Evolutionary conservation across 1,284 basidiomycete genomes (phyloP).

Genomic region (Malassezia brasiliensis): DNA sequence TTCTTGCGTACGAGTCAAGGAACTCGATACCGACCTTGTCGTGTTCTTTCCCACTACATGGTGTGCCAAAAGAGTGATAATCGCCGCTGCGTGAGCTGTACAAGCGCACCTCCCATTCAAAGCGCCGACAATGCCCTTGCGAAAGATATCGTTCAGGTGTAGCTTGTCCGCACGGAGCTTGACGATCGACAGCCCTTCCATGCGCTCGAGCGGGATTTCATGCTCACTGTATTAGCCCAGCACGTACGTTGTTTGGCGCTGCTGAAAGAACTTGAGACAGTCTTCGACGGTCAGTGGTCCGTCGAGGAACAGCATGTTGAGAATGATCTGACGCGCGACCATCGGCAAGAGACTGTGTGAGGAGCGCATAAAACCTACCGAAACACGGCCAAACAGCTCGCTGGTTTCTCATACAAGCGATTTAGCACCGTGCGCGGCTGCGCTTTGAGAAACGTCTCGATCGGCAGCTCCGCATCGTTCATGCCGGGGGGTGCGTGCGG

Average conservation of each 20-base stretch:
- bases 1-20: constrained; percentile 74
- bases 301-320: constrained; percentile 86
- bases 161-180: constrained; percentile 44
- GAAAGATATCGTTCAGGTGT: constrained; percentile 50
- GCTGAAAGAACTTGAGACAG: constrained; percentile 70
- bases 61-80: constrained; percentile 82
- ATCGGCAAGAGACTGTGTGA: constrained; percentile 65
- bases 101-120: constrained; percentile 73
- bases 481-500: not conserved
- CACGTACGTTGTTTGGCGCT: constrained; percentile 59
- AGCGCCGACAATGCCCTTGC: constrained; percentile 57
- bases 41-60: constrained; percentile 53
- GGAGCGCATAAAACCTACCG: constrained; percentile 54
- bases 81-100: constrained; percentile 55
- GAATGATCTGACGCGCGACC: constrained; percentile 76
- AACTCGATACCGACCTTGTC: constrained; percentile 55
- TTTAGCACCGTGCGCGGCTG: constrained; percentile 75
- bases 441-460: constrained; percentile 66
- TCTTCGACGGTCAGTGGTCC: constrained; percentile 61
- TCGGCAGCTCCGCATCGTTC: constrained; percentile 19
- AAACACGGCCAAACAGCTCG: constrained; percentile 86
- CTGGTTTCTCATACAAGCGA: constrained; percentile 76
- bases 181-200: constrained; percentile 26
- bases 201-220: constrained; percentile 21
- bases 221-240: constrained; percentile 21